phyloP scores from a whole-genome alignment of 2,329 filamentous ascomycete genomes.

The Arthrinium puccinioides region DNA sequence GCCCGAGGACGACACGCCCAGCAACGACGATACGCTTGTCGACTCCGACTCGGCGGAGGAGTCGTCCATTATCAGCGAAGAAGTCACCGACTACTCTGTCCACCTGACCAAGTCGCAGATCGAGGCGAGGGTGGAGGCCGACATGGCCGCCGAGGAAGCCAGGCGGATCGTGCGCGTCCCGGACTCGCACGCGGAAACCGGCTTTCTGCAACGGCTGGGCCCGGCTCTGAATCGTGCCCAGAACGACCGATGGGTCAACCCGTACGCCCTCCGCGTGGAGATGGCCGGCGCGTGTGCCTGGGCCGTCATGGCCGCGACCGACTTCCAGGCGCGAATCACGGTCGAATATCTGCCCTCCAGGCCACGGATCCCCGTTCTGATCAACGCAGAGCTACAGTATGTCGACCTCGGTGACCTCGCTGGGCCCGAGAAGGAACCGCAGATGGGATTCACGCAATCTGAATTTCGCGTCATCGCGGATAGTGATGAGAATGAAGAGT shows the following conservation, averaged over 20 bases:
- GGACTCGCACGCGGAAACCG: neutral
- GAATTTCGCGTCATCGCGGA: too few species aligned
- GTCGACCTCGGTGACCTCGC: neutral
- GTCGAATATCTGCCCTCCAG: neutral
- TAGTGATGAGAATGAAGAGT: too few species aligned
- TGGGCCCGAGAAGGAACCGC: neutral
- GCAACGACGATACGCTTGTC: neutral
- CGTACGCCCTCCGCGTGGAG: neutral
- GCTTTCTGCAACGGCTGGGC: too few species aligned
- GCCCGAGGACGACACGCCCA: neutral
- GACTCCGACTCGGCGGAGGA: neutral
- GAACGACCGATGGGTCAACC: too few species aligned
- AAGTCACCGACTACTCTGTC: neutral
- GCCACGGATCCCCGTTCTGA: neutral
- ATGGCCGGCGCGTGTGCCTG: slow-evolving; percentile 3
- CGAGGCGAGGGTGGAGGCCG: too few species aligned
- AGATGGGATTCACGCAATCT: too few species aligned
- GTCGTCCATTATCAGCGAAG: neutral
- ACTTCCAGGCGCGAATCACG: neutral
- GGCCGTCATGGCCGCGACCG: neutral
- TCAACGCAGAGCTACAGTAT: neutral
- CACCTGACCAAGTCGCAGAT: neutral
- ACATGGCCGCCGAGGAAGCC: too few species aligned
- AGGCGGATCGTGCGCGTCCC: neutral
- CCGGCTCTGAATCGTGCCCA: too few species aligned